Percentiles rank a stretch among this genome's conserved stretches.
Evolutionary conservation across 202 grass and related monocot genomes (phyloP).

Genomic region (Elaeis oleifera): DNA sequence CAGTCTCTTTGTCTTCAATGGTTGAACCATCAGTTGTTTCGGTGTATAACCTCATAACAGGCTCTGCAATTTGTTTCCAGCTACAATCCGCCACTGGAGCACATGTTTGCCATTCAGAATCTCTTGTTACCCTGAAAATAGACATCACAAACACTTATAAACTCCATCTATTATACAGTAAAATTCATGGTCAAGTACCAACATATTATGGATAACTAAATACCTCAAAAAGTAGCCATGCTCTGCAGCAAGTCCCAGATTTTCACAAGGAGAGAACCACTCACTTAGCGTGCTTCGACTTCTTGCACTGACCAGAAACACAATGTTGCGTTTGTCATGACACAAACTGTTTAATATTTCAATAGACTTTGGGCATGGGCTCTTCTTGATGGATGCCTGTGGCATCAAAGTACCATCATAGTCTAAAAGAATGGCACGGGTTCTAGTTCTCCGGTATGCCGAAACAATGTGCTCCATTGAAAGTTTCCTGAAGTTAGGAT

Average conservation of each 20-base stretch:
- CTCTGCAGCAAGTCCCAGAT: conserved; percentile 10
- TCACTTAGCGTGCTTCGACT: background rate
- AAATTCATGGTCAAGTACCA: no score
- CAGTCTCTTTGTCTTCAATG: conserved; percentile 6
- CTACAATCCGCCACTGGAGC: conserved; percentile 7
- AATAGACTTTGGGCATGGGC: conserved; percentile 1
- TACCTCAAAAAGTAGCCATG: conserved; percentile 17
- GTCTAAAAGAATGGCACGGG: conserved; percentile 11
- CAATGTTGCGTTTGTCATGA: conserved; percentile 1
- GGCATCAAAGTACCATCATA: conserved; percentile 16
- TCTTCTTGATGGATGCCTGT: conserved; percentile 14
- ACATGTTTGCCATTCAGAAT: conserved; percentile 11
- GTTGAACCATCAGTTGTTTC: conserved; percentile 11
- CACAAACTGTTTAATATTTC: conserved; percentile 1
- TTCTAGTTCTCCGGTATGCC: conserved; percentile 2
- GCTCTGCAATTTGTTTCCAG: conserved; percentile 10
- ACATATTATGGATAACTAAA: no score
- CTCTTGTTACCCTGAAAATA: conserved; percentile 5
- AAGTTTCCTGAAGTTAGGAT: conserved; percentile 9
- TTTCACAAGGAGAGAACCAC: conserved; percentile 12
- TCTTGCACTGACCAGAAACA: conserved; percentile 9
- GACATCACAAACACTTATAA: background rate
- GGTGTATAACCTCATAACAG: conserved; percentile 4
- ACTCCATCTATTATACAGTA: background rate
- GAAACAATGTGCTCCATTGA: conserved; percentile 8